Percentiles rank a stretch among this genome's conserved stretches.
These are phyloP conservation scores for Cinchona pubescens DNA, from an alignment of 257 asterid genomes.

Conservation along the genomic window DNA sequence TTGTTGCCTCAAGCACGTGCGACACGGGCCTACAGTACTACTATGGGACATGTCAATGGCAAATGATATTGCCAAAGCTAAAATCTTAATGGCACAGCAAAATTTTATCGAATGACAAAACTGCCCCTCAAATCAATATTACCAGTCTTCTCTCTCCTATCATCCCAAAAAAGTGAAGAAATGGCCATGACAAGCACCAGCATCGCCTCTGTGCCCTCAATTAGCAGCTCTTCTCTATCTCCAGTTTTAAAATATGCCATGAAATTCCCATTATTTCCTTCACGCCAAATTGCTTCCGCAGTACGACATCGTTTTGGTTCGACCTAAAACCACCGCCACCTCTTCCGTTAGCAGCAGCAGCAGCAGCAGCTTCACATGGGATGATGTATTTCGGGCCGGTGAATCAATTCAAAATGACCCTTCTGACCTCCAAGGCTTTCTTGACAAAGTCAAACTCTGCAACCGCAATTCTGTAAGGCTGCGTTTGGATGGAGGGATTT, in stretches of 20 bases:
- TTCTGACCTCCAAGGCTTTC: slow-evolving; percentile 55
- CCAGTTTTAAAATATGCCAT: not conserved
- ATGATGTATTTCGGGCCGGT: slow-evolving; percentile 45
- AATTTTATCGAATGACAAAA: too few species aligned
- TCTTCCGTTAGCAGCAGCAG: slow-evolving; percentile 7
- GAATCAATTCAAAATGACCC: slow-evolving; percentile 31
- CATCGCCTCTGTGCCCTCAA: not conserved
- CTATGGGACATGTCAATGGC: too few species aligned
- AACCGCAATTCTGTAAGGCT: slow-evolving; percentile 80
- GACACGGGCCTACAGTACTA: too few species aligned
- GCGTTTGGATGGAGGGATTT: too few species aligned
- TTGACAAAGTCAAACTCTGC: slow-evolving; percentile 60
- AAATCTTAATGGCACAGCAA: too few species aligned
- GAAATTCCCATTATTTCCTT: slow-evolving; percentile 24
- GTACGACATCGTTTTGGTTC: slow-evolving; percentile 19
- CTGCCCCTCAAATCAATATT: too few species aligned
- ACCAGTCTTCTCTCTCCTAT: too few species aligned
- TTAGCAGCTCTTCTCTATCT: not conserved
- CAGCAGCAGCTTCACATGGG: slow-evolving; percentile 54
- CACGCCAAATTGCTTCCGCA: slow-evolving; percentile 6
- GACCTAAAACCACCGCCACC: slow-evolving; percentile 1
- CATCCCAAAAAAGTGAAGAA: not conserved
- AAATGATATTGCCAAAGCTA: too few species aligned
- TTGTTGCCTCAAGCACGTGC: too few species aligned
- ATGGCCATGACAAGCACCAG: slow-evolving; percentile 6